Evolutionary conservation across 208 protist species (phyloP), one percentile per base, ranked within the genome.

Genomic region (Acanthamoeba rhysodes): DNA sequence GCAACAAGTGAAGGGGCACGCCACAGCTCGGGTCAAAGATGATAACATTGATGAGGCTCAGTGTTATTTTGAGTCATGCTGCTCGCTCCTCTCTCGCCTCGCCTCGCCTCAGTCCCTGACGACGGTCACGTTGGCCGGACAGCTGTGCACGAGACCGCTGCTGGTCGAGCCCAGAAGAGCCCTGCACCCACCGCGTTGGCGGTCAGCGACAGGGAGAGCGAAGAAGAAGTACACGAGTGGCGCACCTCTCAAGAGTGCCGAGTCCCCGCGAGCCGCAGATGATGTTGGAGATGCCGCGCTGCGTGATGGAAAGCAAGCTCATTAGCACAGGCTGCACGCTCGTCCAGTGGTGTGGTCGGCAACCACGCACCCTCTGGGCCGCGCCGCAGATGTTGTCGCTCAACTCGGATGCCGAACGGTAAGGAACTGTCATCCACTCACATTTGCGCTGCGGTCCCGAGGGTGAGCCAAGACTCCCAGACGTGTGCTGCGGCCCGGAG

Each of bases 91-190:
- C 20, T 22, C 55, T 22, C 55, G 0, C 55, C 55, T 59, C 55
- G 20, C 55, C 18, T 22, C 55, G 18, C 55, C 7, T 59, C 24
- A 88, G 50, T 88, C 50, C 12, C 20, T 57, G 80, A 88, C 64
- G 41, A 88, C 80, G 22, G 80, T 88, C 18, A 88, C 80, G 80
- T 88, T 88, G 53, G 34, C 50, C n/a, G 41, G 80, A 29, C 80
- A 88, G 80, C 66, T 88, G 80, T 88, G 80, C n/a, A 88, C 80
- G 50, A 88, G 80, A 4, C 80, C 80, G 80, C 50, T 64, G 80
- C 80, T 88, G n/a, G 80, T 88, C 50, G 80, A 88, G 16, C 80
- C 80, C 80, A 88, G 48, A 7, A 88, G 53, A 18, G 50, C 80
- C 53, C 80, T 57, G 53, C 27, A 18, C 24, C 24, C 24, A 20